Conservation (phyloP, 768 basidiomycete genomes). For the Ramaria rubella region DNA sequence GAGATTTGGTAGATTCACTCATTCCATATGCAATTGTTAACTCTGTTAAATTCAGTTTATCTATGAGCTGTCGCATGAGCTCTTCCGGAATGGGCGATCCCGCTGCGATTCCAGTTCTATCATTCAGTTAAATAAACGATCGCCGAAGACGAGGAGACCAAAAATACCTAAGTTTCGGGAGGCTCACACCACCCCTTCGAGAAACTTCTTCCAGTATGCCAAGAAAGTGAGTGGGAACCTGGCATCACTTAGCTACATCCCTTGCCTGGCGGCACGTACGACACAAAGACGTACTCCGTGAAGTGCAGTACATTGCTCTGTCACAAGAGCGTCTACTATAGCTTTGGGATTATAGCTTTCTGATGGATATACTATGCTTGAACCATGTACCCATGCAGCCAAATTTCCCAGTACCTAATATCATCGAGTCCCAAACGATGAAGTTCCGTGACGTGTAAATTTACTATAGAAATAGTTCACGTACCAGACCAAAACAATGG, state of each 20-base stretch:
- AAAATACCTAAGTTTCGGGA: conserved; percentile 47
- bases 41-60: conserved; percentile 58
- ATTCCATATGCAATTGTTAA: conserved; percentile 80
- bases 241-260: not conserved
- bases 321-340: conserved; percentile 63
- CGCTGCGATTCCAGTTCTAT: conserved; percentile 76
- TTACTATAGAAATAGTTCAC: conserved; percentile 8
- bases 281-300: conserved; percentile 46
- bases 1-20: conserved; percentile 46
- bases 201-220: conserved; percentile 61
- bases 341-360: conserved; percentile 54
- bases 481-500: conserved; percentile 70
- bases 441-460: conserved; percentile 11
- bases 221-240: conserved; percentile 73
- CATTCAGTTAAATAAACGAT: not conserved
- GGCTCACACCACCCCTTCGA: conserved; percentile 46
- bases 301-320: conserved; percentile 67
- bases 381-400: conserved; percentile 68
- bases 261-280: not conserved
- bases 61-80: conserved; percentile 67
- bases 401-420: conserved; percentile 62
- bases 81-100: conserved; percentile 76
- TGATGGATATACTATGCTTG: conserved; percentile 71
- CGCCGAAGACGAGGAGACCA: not conserved
- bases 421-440: not conserved